phyloP scores from a whole-genome alignment of 1,139 yeast species.

The Geotrichum histeridarum region DNA sequence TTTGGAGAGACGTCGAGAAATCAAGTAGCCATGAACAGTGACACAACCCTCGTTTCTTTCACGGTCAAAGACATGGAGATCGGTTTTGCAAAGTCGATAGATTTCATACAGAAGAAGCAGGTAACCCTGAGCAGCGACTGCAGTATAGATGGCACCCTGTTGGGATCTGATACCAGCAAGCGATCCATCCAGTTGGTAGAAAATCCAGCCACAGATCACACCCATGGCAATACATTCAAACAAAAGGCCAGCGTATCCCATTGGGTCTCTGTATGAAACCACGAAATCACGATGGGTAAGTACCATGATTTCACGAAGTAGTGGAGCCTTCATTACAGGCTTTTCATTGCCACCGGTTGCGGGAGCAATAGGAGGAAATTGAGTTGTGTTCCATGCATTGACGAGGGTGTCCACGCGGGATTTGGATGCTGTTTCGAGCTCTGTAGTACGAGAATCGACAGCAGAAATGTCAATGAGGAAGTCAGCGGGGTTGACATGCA shows the following conservation, averaged over 20 bases:
- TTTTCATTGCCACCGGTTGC: not conserved
- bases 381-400: slow-evolving; percentile 45
- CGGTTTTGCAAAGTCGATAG: slow-evolving; percentile 64
- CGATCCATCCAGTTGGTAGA: slow-evolving; percentile 57
- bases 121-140: slow-evolving; percentile 64
- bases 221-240: slow-evolving; percentile 57
- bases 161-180: slow-evolving; percentile 64
- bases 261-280: slow-evolving; percentile 55
- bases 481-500: slow-evolving; percentile 55
- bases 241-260: slow-evolving; percentile 51
- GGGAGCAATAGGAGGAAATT: slow-evolving; percentile 1
- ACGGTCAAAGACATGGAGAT: slow-evolving; percentile 63
- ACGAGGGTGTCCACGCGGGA: slow-evolving; percentile 47
- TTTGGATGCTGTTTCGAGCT: slow-evolving; percentile 44
- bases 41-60: slow-evolving; percentile 71
- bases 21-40: slow-evolving; percentile 60
- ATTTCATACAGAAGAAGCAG: slow-evolving; percentile 65
- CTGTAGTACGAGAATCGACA: slow-evolving; percentile 48
- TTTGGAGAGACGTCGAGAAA: slow-evolving; percentile 64
- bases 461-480: slow-evolving; percentile 66
- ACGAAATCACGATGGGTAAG: slow-evolving; percentile 53
- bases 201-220: slow-evolving; percentile 68
- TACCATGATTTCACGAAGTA: slow-evolving; percentile 50
- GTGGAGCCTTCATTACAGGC: slow-evolving; percentile 32
- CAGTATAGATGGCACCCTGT: slow-evolving; percentile 59